Base-by-base conservation (phyloP, 2,329 filamentous ascomycete genomes). In the Trichophaea hybrida region DNA sequence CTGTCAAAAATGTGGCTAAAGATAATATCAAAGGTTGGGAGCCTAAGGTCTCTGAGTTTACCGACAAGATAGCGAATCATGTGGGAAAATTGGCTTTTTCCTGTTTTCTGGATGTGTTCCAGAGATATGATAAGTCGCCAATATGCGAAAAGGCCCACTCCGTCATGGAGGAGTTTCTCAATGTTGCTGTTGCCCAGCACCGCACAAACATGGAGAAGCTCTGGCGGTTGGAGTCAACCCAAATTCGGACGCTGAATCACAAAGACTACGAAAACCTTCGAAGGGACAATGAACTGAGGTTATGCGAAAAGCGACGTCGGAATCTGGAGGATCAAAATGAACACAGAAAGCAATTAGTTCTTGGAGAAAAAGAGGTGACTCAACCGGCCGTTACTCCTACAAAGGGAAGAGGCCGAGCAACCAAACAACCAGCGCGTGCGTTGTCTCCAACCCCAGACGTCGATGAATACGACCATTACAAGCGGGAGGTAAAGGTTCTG, bases 151-250 rank as follows among this genome's bases (percentile, higher is more conserved):
- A 70, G n/a, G 69, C 75, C 64, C 69, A 71, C 37, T 60, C 55
- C n/a, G 71, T 75, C 32, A 61, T 75, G n/a, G 59, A 66, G 31
- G 67, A 63, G 6, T 64, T 64, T 34, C 62, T 67, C 59, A 44
- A 54, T 1, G 51, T 61, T 3, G 55, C 51, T 5, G 59, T 59
- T 17, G 32, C 52, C 12, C 8, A 46, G 1, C 62, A 60, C 12
- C 51, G 55, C 10, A 32, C 10, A 2, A n/a, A 34, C 13, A 33
- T 61, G 8, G 31, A 51, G 7, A 59, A 59, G 43, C 49, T 65
- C 2, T 62, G 54, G 55, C 17, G 7, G 1, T 48, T 65, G 1
- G 63, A 65, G 7, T 33, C 40, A 12, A 59, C 60, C 4, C 63
- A 65, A n/a, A 64, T 65, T 7, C 57, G 44, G 3, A 65, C 63